phyloP scores from a whole-genome alignment of 805 yeast genomes.

The Candida easanensis region DNA sequence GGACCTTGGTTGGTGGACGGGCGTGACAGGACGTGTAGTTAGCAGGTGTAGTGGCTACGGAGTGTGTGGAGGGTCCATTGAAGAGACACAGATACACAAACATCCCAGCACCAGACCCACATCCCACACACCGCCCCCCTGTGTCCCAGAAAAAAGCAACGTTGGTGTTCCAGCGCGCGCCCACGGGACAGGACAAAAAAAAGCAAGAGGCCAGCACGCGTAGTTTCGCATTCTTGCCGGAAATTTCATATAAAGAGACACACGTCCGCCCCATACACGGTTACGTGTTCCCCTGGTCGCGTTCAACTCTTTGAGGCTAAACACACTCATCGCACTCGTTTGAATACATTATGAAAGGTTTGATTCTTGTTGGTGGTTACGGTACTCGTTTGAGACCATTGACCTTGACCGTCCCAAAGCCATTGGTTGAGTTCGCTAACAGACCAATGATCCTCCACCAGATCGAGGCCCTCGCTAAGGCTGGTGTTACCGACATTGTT shows the following conservation, averaged over 20 bases:
- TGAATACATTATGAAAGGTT: conserved; percentile 73
- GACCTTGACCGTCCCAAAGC: conserved; percentile 92
- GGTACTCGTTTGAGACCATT: conserved; percentile 99
- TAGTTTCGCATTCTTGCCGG: not conserved
- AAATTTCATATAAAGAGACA: conserved; percentile 4
- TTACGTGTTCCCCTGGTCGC: not conserved
- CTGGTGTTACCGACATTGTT: conserved; percentile 98
- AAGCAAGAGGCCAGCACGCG: conserved; percentile 2
- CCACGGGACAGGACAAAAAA: conserved; percentile 1
- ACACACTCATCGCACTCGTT: conserved; percentile 7
- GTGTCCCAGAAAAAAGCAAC: no score
- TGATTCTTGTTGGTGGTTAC: conserved; percentile 98
- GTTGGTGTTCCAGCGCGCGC: no score
- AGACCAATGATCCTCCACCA: conserved; percentile 99
- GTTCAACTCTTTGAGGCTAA: conserved; percentile 13
- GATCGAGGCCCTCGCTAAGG: conserved; percentile 95
- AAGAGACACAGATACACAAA: no score
- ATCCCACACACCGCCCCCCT: no score
- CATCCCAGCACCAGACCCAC: no score
- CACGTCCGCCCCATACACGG: not conserved
- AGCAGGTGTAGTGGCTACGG: no score
- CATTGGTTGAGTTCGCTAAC: conserved; percentile 97
- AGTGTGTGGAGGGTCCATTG: no score
- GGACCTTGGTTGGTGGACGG: no score
- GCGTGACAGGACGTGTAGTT: no score